Conservation (phyloP, 441 rosid genomes). For the Pelargonium citronellum region DNA sequence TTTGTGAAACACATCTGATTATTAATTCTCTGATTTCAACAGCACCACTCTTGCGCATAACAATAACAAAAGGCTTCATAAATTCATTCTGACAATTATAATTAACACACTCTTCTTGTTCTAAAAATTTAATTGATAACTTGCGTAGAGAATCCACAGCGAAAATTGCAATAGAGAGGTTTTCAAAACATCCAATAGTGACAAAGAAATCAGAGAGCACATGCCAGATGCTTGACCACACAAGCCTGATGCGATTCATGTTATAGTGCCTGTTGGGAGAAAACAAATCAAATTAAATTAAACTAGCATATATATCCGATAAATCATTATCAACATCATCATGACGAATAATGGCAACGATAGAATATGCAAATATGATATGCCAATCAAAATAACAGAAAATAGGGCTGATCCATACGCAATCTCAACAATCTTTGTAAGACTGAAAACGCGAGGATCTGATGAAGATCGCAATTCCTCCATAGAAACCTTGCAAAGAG, state of each 20-base stretch:
- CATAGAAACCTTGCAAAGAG: constrained; percentile 98
- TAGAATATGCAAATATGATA: background rate
- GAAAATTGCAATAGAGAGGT: constrained; percentile 97
- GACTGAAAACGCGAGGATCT: constrained; percentile 97
- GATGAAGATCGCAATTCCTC: constrained; percentile 92
- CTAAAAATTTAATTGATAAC: constrained; percentile 92
- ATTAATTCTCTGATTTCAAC: constrained; percentile 98
- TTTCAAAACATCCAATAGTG: constrained; percentile 92
- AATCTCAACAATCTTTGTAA: constrained; percentile 98
- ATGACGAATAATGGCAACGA: too few relatives aligned
- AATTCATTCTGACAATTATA: constrained; percentile 98
- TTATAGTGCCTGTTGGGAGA: constrained; percentile 81
- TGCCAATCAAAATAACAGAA: constrained; percentile 18
- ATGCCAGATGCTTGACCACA: constrained; percentile 99
- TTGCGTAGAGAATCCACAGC: constrained; percentile 99
- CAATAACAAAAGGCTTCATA: constrained; percentile 98
- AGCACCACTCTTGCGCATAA: constrained; percentile 96
- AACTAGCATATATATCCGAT: background rate
- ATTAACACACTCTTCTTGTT: constrained; percentile 94
- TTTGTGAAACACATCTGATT: constrained; percentile 97
- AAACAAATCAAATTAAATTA: constrained; percentile 20
- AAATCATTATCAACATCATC: too few relatives aligned
- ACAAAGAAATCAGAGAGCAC: constrained; percentile 98
- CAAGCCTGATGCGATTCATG: constrained; percentile 99
- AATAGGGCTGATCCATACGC: constrained; percentile 59